Evolutionary conservation across 2,329 filamentous ascomycete genomes (phyloP), one percentile per base, ranked within the genome.

Genomic region (Arthroderma uncinatum): DNA sequence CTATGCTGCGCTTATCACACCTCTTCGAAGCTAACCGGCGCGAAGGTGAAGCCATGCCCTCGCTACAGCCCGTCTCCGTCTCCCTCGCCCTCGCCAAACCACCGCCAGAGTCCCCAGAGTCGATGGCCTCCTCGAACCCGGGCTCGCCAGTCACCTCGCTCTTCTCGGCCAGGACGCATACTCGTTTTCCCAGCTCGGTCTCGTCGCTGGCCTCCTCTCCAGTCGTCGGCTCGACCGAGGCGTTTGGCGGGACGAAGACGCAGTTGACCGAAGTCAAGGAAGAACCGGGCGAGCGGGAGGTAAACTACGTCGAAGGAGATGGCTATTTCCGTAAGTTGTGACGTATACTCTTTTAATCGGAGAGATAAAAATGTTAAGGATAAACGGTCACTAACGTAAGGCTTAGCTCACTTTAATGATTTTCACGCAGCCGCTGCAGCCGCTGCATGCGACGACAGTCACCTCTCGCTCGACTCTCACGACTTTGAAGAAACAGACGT

Each of bases 261-360:
- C 79, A 79, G 55, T 77, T 96, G 60, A 86, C 89, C 14, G 87
- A 93, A 65, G 86, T 96, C 19, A 82, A 90, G 66, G 91, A 96
- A 70, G 90, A 95, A 66, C 84, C 86, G 1, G 19, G 30, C 10
- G 86, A 91, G 68, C 80, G 79, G 56, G 86, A 79, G 59, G 76
- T 78, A 58, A 71, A 76, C 50, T 68, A 78, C 52, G 70, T 78
- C 28, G 76, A 79, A 59, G 74, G 79, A 44, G 72, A 83, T 65
- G 78, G 83, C 65, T 92, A 87, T 71, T 79, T 89, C 66, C 89
- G 88, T 91, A 83, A 73, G 86, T 54, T 50, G 8, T 21, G 14
- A 28, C 9, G 16, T 36, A 16, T 23, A 7, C 19, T 5, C 2
- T 10, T 44, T 44, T 19, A 16, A 44, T 21, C 7, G 40, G 19